A percentile compares a stretch with the other conserved stretches of the same genome.
Conservation (phyloP, 2,329 filamentous ascomycete species). For the Fusarium austroafricanum region DNA sequence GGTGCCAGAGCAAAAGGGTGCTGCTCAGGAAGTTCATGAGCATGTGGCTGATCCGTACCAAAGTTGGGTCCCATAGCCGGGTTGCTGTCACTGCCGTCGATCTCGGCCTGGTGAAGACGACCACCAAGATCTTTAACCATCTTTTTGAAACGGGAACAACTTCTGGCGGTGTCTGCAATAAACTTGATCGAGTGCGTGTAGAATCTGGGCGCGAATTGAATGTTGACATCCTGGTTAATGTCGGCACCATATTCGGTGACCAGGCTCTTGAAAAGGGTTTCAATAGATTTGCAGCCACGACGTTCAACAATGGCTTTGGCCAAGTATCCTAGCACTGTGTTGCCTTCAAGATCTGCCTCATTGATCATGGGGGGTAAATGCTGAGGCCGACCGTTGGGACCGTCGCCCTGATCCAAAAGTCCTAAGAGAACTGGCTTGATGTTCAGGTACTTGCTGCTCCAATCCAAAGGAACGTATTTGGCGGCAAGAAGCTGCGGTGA, state of each 20-base stretch:
- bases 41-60: not conserved
- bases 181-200: conserved; percentile 5
- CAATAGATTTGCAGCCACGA: not conserved
- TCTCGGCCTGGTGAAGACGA: conserved; percentile 3
- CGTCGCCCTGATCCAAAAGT: not conserved
- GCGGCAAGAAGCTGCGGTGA: not conserved
- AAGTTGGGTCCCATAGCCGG: not conserved
- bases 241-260: not conserved
- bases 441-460: not conserved
- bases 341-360: not conserved
- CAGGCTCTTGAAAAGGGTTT: not conserved
- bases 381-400: not conserved
- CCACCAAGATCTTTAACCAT: not conserved
- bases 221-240: conserved; percentile 13
- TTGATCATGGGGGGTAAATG: not conserved
- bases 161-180: not conserved
- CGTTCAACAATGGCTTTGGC: not conserved
- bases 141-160: not conserved
- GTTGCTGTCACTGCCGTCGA: not conserved
- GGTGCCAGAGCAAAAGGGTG: not conserved
- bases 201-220: not conserved
- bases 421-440: not conserved
- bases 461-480: not conserved
- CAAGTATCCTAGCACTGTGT: not conserved
- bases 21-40: not conserved